A percentile compares a stretch with the other conserved stretches of the same genome.
phyloP scores from a whole-genome alignment of 2,329 filamentous ascomycete genomes.

The Aspergillus sclerotialis region DNA sequence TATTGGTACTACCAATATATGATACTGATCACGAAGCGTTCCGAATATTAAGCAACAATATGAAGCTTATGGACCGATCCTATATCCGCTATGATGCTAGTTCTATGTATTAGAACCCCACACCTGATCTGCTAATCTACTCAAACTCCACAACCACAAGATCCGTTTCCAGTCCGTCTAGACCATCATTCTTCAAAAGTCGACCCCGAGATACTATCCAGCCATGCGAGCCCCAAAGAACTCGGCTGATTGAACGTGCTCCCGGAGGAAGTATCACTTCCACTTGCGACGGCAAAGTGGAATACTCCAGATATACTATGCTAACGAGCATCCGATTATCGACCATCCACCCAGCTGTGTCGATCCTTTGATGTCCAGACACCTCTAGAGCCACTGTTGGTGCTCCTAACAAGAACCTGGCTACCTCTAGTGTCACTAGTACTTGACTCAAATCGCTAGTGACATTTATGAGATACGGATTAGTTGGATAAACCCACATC shows the following conservation, averaged over 20 bases:
- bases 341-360: conserved; percentile 38
- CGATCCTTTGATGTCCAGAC: conserved; percentile 19
- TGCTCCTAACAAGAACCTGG: conserved; percentile 32
- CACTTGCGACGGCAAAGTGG: conserved; percentile 5
- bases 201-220: conserved; percentile 4
- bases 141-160: conserved; percentile 8
- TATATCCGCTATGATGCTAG: too few species aligned
- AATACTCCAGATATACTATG: conserved; percentile 31
- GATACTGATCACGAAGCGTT: too few species aligned
- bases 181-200: conserved; percentile 7
- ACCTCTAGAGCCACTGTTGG: conserved; percentile 19
- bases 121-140: too few species aligned
- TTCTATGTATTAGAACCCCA: too few species aligned
- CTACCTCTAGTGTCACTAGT: conserved; percentile 25
- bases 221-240: conserved; percentile 6
- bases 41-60: too few species aligned
- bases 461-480: conserved; percentile 21
- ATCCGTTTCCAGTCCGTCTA: conserved; percentile 6
- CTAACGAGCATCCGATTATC: conserved; percentile 31
- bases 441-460: conserved; percentile 35
- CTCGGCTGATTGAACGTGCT: conserved; percentile 2
- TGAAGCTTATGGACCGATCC: too few species aligned
- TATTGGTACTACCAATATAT: too few species aligned
- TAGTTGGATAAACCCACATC: conserved; percentile 44
- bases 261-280: conserved; percentile 6